phyloP scores from a whole-genome alignment of 768 basidiomycete genomes.

The Auricularia heimuer region DNA sequence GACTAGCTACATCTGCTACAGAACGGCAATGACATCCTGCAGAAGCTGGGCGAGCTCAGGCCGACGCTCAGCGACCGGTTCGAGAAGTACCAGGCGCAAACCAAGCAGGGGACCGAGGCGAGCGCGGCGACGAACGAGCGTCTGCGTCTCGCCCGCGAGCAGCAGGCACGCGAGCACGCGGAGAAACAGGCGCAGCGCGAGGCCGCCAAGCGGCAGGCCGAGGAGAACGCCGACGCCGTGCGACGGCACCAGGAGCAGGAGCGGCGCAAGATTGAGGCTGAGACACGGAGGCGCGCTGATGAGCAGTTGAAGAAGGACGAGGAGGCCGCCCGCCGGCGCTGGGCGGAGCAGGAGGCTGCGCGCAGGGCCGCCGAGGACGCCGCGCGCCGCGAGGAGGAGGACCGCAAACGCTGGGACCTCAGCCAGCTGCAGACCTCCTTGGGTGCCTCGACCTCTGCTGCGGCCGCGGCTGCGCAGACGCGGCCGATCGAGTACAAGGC shows the following conservation, averaged over 20 bases:
- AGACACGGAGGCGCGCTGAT: constrained; percentile 2
- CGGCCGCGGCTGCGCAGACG: constrained; percentile 12
- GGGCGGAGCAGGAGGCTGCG: constrained; percentile 17
- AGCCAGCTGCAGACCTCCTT: constrained; percentile 9
- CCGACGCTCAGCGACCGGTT: constrained; percentile 51
- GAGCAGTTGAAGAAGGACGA: constrained; percentile 12
- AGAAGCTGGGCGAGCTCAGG: constrained; percentile 55
- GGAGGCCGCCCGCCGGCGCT: constrained; percentile 13
- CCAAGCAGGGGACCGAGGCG: constrained; percentile 13
- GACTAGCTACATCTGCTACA: constrained; percentile 20
- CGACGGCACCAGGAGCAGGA: constrained; percentile 15
- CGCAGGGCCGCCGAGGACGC: neutral
- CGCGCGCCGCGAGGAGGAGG: constrained; percentile 1
- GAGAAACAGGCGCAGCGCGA: constrained; percentile 2
- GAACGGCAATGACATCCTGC: constrained; percentile 71
- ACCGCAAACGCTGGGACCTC: constrained; percentile 6
- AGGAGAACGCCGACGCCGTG: constrained; percentile 14
- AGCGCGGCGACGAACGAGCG: constrained; percentile 1
- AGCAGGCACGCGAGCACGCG: neutral
- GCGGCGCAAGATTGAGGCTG: constrained; percentile 10
- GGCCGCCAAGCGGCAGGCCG: constrained; percentile 8
- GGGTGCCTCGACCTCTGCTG: neutral
- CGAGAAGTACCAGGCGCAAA: constrained; percentile 44
- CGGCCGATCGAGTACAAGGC: constrained; percentile 18
- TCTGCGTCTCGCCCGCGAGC: neutral